Conservation (phyloP, 108 stramenopile species). For the Nannochloropsis salina region DNA sequence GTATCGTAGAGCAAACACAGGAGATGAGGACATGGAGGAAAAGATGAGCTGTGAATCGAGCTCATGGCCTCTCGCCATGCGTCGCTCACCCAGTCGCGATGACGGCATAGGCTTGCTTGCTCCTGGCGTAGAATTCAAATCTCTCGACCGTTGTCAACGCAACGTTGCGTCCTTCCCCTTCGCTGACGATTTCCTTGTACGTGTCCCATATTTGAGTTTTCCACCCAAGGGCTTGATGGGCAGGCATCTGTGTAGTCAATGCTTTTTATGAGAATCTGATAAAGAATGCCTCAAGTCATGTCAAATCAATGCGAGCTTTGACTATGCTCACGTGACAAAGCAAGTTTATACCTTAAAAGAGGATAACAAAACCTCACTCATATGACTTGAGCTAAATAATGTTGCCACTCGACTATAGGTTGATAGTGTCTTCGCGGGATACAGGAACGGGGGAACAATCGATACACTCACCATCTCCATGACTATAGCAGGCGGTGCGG, state of each 20-base stretch:
- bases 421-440: too few species aligned
- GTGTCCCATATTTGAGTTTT: background rate
- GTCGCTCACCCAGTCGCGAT: background rate
- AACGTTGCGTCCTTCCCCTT: background rate
- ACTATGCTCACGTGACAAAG: background rate
- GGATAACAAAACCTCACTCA: too few species aligned
- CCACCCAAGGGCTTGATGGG: background rate
- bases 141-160: background rate
- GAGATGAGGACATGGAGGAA: background rate
- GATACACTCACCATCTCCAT: background rate
- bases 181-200: background rate
- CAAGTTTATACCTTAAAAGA: too few species aligned
- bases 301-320: background rate
- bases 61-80: background rate
- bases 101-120: background rate
- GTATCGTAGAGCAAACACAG: background rate
- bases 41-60: background rate
- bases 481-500: conserved; percentile 1
- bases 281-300: background rate
- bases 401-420: too few species aligned
- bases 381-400: too few species aligned
- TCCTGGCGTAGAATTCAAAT: background rate
- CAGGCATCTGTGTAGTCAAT: background rate
- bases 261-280: background rate
- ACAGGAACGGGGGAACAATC: background rate